phyloP scores from a whole-genome alignment of 768 basidiomycete species.

The Sistotremastrum niveocremeum region DNA sequence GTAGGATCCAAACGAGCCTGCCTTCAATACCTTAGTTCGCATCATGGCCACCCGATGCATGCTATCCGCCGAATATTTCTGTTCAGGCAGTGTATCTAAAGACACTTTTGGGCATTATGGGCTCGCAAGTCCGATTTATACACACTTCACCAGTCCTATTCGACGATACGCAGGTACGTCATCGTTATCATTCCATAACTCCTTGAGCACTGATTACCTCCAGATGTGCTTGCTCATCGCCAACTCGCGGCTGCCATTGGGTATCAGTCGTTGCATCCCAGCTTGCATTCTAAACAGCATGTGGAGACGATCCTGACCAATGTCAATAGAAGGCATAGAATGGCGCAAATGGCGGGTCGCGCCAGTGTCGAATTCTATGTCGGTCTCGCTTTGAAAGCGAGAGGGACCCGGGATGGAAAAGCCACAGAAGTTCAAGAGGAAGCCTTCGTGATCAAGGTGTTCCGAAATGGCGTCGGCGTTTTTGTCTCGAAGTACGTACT shows the following conservation, averaged over 20 bases:
- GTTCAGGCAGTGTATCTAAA: conserved; percentile 81
- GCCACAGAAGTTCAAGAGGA: conserved; percentile 49
- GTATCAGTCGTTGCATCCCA: conserved; percentile 69
- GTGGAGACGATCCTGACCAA: conserved; percentile 79
- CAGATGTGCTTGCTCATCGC: conserved; percentile 88
- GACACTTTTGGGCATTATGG: conserved; percentile 97
- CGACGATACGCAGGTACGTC: conserved; percentile 78
- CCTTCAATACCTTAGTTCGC: conserved; percentile 94
- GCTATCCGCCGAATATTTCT: conserved; percentile 97
- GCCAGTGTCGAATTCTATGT: conserved; percentile 98
- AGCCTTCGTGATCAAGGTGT: conserved; percentile 86
- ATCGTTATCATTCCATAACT: neutral
- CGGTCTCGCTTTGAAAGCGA: conserved; percentile 74
- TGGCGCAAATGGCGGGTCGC: conserved; percentile 95
- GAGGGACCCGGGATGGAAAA: conserved; percentile 26
- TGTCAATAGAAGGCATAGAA: conserved; percentile 83
- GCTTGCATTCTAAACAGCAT: conserved; percentile 75
- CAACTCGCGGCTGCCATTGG: conserved; percentile 86
- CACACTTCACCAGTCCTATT: conserved; percentile 97
- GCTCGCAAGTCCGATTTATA: conserved; percentile 93
- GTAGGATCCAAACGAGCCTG: conserved; percentile 70
- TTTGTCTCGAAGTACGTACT: conserved; percentile 79
- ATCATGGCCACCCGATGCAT: conserved; percentile 99
- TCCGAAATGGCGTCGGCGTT: conserved; percentile 92
- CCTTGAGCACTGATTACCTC: neutral